These are phyloP conservation scores for Penicillium psychrosexuale DNA, from an alignment of 2,329 filamentous ascomycete genomes.

Conservation along the genomic window DNA sequence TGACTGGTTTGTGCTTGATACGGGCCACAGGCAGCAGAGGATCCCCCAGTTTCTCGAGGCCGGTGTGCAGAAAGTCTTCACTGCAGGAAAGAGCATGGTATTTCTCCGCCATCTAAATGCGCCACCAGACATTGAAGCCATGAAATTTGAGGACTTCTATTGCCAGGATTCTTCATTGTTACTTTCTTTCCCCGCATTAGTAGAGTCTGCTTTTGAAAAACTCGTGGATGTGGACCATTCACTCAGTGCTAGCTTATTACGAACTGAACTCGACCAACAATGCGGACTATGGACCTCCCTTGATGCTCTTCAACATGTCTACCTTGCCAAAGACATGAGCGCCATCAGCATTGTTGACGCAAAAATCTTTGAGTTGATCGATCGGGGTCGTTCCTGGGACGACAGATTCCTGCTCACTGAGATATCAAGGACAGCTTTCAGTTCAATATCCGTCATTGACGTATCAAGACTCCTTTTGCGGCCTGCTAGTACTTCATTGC, in stretches of 20 bases:
- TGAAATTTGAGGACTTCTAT: conserved; percentile 31
- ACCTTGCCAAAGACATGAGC: conserved; percentile 72
- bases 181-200: conserved; percentile 60
- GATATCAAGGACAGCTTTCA: conserved; percentile 69
- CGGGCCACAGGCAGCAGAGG: conserved; percentile 57
- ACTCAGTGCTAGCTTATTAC: conserved; percentile 64
- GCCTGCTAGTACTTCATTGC: conserved; percentile 41
- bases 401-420: conserved; percentile 80
- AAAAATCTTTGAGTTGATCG: conserved; percentile 71
- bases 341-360: conserved; percentile 63
- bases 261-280: conserved; percentile 62
- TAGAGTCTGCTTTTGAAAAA: conserved; percentile 66
- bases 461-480: conserved; percentile 61
- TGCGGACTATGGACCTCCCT: conserved; percentile 67
- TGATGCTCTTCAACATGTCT: conserved; percentile 66
- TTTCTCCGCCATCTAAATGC: conserved; percentile 70
- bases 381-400: conserved; percentile 64
- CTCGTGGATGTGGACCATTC: conserved; percentile 76
- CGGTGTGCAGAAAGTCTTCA: conserved; percentile 71
- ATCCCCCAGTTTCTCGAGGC: conserved; percentile 73
- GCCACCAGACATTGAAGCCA: conserved; percentile 32
- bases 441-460: conserved; percentile 52
- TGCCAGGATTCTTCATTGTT: conserved; percentile 40
- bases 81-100: conserved; percentile 81
- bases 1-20: conserved; percentile 65